Base-by-base conservation (phyloP, 345 rosid species). In the Eucalyptus pumila region DNA sequence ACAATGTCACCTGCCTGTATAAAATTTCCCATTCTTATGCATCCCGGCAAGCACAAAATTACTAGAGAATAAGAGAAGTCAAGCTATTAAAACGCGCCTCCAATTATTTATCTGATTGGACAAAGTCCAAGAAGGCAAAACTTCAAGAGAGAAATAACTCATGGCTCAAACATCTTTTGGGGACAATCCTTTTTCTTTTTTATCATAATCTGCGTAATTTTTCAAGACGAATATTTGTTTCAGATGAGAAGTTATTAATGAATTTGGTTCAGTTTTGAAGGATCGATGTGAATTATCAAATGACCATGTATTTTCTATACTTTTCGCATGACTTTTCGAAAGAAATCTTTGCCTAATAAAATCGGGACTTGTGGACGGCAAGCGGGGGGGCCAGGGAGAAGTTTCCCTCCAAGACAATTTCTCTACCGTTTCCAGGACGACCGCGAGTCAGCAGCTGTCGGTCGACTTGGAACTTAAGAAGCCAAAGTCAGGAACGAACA, bases 191-290 rank as follows among this genome's bases (percentile, higher is more conserved):
- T 62, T 62, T 62, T 62, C 1, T 3, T 1, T 60, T 12, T 62
- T 9, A 27, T 62, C 5, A 52, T 52, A 19, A 2, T 27, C 9
- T 4, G 0, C 16, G 15, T 13, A 12, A 26, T 7, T 27, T 60
- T 60, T 27, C 16, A 6, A 6, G 0, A 60, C 14, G 0, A 60
- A 60, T 10, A 0, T 24, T 24, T 5, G 0, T 56, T 13, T 56
- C 62, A 56, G 1, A 56, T 42, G 42, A 42, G 42, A 42, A 42
- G 21, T 11, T 21, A n/a, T 69, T 69, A 37, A 34, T 69, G 44
- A 16, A 34, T 5, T 9, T 16, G 80, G 24, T 34, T 21, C 23
- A 5, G 23, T 17, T 69, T 69, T 32, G 37, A 67, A 69, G 11
- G 5, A 17, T 69, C 1, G 42, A 69, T 69, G 42, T 34, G 12